Base-by-base conservation (phyloP, 2,329 filamentous ascomycete genomes). In the Talaromyces sp. region DNA sequence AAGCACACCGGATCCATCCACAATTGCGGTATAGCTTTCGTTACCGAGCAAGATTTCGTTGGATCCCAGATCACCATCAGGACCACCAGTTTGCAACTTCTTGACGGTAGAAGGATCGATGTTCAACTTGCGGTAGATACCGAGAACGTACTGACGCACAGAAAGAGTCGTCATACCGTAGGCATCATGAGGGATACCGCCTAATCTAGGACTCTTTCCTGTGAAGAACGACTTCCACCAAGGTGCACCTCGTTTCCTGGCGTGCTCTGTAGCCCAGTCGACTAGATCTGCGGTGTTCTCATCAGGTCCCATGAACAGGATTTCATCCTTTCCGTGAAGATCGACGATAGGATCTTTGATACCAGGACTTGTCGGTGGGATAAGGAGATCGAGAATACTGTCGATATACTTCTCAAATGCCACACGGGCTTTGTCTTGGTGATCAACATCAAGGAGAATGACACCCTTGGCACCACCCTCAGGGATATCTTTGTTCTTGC, bases 181-280 rank as follows among this genome's bases (percentile, higher is more conserved):
- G 47, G 84, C 81, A 77, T 99, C 95, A 79, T 99, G 95, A 43
- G 95, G 95, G 71, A 99, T 99, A 75, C 95, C 95, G 69, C 95
- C 95, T 15, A 99, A 86, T 79, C 91, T 95, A 62, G 93, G 95
- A 71, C 92, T 97, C 85, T 99, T 99, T 74, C 95, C 95, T 1
- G 95, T 99, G 85, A 99, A 99, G 87, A 99, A 99, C 0, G 95
- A 99, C 85, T 99, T 99, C 95, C 95, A 99, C 92, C 94, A 99
- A 31, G 93, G 92, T 4, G 95, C 95, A 54, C 93, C 93, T 72
- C 95, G 89, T 68, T 83, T 82, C 61, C 92, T 88, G 67, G 95
- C 95, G 78, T 99, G 95, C 78, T 95, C 90, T 1, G 95, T 99
- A n/a, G 95, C 95, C 95, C 95, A 99, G 80, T 99, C 89, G 61